Evolutionary conservation across 2,329 filamentous ascomycete species (phyloP).

Genomic region (Hysterium pulicare): DNA sequence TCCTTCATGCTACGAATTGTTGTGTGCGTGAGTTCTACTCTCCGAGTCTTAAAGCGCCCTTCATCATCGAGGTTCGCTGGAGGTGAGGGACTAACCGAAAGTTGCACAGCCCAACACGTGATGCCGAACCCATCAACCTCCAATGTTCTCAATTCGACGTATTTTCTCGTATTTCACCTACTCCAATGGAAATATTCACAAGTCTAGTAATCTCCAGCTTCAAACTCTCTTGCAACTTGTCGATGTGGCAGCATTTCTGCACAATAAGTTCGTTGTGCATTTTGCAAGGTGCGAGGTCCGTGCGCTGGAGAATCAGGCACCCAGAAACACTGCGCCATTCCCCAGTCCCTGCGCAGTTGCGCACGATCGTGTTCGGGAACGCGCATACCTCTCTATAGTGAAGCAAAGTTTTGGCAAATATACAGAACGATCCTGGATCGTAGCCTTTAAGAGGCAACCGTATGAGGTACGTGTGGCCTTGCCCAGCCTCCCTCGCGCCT

Average conservation of each 20-base stretch:
- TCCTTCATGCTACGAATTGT: neutral
- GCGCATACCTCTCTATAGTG: too few relatives aligned
- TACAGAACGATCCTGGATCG: too few relatives aligned
- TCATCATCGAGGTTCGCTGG: neutral
- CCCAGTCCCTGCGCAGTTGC: neutral
- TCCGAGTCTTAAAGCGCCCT: neutral
- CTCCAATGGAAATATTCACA: neutral
- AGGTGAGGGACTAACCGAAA: neutral
- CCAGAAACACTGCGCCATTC: neutral
- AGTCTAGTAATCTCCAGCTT: neutral
- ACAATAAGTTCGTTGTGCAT: neutral
- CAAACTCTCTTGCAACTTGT: neutral
- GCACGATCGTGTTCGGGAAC: too few relatives aligned
- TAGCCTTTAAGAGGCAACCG: too few relatives aligned
- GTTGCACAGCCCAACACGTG: slow-evolving; percentile 1
- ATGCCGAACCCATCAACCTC: neutral
- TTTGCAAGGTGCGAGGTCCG: neutral
- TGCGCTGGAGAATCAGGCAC: neutral
- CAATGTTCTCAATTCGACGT: neutral
- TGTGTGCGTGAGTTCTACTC: neutral
- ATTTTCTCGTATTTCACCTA: neutral
- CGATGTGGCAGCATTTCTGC: neutral
- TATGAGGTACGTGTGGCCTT: too few relatives aligned
- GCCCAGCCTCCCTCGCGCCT: too few relatives aligned
- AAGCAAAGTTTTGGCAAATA: too few relatives aligned